A percentile compares a stretch with the other conserved stretches of the same genome.
phyloP scores from a whole-genome alignment of 306 rosid species.

The Rubus idaeus region DNA sequence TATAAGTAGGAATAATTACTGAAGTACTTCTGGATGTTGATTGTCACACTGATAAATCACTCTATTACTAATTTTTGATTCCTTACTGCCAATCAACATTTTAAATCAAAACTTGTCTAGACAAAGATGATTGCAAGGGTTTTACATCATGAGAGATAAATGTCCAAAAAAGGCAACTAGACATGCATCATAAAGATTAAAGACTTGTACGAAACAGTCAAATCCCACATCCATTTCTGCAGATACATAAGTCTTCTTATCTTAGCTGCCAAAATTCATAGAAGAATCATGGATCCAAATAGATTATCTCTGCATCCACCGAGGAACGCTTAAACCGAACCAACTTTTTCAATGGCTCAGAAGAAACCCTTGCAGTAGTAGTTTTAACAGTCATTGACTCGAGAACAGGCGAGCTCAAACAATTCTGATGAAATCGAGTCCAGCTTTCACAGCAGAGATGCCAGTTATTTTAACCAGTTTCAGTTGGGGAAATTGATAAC shows the following conservation, averaged over 20 bases:
- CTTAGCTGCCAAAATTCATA: not conserved
- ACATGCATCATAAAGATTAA: no score
- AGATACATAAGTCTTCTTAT: not conserved
- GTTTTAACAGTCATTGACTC: conserved; percentile 53
- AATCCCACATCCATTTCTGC: not conserved
- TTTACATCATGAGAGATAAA: no score
- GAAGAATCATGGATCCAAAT: conserved; percentile 30
- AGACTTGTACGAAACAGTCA: no score
- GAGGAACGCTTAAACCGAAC: conserved; percentile 52
- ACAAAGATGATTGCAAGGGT: no score
- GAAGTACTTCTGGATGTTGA: no score
- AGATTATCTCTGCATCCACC: conserved; percentile 45
- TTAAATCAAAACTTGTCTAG: no score
- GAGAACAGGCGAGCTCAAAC: conserved; percentile 36
- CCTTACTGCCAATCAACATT: no score
- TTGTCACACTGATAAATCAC: no score
- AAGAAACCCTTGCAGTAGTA: conserved; percentile 12
- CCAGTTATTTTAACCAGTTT: conserved; percentile 44
- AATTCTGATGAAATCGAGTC: conserved; percentile 47
- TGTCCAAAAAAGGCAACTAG: no score
- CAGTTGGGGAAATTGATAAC: conserved; percentile 33
- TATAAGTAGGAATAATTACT: no score
- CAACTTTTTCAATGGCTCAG: conserved; percentile 39
- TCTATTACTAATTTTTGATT: no score
- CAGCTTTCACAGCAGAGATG: conserved; percentile 41